Conservation (phyloP, 352 stramenopile species). For the Phytophthora crassamura region DNA sequence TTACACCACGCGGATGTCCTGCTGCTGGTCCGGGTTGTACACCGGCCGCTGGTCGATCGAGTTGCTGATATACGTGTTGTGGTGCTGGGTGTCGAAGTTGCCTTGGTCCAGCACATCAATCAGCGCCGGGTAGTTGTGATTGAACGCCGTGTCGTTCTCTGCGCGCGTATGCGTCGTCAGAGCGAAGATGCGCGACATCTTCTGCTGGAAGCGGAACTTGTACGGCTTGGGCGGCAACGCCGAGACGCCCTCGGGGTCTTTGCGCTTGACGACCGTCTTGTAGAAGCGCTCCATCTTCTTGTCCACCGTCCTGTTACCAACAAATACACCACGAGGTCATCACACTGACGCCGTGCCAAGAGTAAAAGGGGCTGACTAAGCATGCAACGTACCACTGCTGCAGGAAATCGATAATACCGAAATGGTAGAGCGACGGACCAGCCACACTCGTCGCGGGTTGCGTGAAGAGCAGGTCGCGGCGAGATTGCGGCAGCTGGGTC, state of each 20-base stretch:
- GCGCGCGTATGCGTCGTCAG: constrained; percentile 67
- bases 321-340: constrained; percentile 9
- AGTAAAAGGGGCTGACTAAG: neutral
- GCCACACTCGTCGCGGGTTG: constrained; percentile 88
- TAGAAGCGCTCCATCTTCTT: constrained; percentile 93
- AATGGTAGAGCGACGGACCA: constrained; percentile 89
- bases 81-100: constrained; percentile 66
- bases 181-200: constrained; percentile 90
- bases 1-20: constrained; percentile 56
- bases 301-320: constrained; percentile 74
- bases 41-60: constrained; percentile 54
- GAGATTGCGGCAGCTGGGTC: constrained; percentile 59
- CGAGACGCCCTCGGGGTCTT: constrained; percentile 87
- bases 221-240: constrained; percentile 90
- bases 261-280: constrained; percentile 89
- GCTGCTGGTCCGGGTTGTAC: constrained; percentile 52
- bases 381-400: constrained; percentile 81
- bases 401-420: constrained; percentile 93
- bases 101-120: constrained; percentile 85
- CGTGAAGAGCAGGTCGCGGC: constrained; percentile 76
- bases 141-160: constrained; percentile 71
- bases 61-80: constrained; percentile 58
- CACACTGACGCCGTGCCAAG: neutral
- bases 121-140: constrained; percentile 76
- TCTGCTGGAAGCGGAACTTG: constrained; percentile 92